phyloP scores from a whole-genome alignment of 225 moss, liverwort and hornwort genomes.

The Bryum argenteum region DNA sequence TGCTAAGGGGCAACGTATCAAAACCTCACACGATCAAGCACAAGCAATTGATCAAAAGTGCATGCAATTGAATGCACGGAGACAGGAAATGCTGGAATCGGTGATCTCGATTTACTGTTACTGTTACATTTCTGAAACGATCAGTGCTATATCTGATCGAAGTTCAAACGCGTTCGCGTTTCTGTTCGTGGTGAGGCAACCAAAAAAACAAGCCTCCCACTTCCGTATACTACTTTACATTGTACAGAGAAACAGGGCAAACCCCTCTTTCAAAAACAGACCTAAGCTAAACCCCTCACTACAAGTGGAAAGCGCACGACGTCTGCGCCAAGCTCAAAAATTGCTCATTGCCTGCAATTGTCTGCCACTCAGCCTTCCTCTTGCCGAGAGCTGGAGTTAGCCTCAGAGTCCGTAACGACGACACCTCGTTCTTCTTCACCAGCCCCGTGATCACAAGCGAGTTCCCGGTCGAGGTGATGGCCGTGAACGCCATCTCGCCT shows the following conservation, averaged over 20 bases:
- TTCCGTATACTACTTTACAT: background rate
- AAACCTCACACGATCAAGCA: too few species aligned
- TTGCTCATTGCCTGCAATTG: conserved; percentile 25
- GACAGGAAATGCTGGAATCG: too few species aligned
- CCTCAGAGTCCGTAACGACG: conserved; percentile 27
- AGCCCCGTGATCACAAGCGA: conserved; percentile 46
- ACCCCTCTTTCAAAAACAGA: background rate
- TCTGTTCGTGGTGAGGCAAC: conserved; percentile 27
- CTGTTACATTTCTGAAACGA: background rate
- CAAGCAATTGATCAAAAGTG: too few species aligned
- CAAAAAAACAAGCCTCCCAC: conserved; percentile 9
- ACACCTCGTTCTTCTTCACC: conserved; percentile 16
- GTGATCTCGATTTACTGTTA: background rate
- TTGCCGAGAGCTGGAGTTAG: background rate
- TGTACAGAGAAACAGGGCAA: background rate
- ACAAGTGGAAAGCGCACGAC: conserved; percentile 48
- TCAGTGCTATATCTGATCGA: background rate
- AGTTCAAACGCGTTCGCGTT: conserved; percentile 5
- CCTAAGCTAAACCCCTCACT: background rate
- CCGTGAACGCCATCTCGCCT: conserved; percentile 28
- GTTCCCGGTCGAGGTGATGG: conserved; percentile 19
- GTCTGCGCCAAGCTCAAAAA: conserved; percentile 38
- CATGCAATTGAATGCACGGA: background rate
- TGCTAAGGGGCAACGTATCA: too few species aligned
- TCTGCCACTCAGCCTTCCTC: conserved; percentile 34